Base-by-base conservation (phyloP, 2,329 filamentous ascomycete species). In the Scedosporium aurantiacum region DNA sequence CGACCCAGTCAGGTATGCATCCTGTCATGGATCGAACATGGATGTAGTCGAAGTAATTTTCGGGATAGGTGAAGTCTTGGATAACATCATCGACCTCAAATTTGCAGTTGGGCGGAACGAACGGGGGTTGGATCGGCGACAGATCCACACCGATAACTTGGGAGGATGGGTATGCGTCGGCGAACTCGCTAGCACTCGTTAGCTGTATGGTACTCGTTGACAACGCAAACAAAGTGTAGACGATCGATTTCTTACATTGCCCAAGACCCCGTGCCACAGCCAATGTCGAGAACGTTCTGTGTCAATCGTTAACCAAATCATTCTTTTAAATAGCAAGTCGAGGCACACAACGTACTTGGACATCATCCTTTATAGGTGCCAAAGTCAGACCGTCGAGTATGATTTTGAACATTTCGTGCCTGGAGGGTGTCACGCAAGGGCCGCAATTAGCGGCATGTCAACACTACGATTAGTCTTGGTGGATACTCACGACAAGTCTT, bases 41-140 rank as follows among this genome's bases (percentile, higher is more conserved):
- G 52, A 88, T 77, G 64, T 79, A 82, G 70, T 87, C 83, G 64
- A 85, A 84, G 59, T 76, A 68, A 58, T 76, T 66, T 0, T 73
- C 67, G 0, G 77, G 73, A 41, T 73, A 82, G 68, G 73, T 81
- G 75, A 75, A 78, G 4, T 74, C 69, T 18, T 71, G 75, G 64
- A 82, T 81, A 40, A 83, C 78, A 64, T 88, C 84, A 68, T 88
- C 85, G 45, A 87, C 78, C 61, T 86, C 77, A 62, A 87, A 88
- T 63, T 80, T 79, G 60, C 85, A 82, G 66, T 88, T 88, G 16
- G 78, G 76, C 0, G 84, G 83, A 0, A 86, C 78, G 70, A 74
- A 81, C 16, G 73, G 73, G 2, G 82, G 82, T 63, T 85, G 82
- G 14, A 83, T 82, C 0, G 82, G 81, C 14, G 80, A 83, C 1